Base-by-base conservation (phyloP, 1,284 basidiomycete genomes). In the Ustilago hordei region DNA sequence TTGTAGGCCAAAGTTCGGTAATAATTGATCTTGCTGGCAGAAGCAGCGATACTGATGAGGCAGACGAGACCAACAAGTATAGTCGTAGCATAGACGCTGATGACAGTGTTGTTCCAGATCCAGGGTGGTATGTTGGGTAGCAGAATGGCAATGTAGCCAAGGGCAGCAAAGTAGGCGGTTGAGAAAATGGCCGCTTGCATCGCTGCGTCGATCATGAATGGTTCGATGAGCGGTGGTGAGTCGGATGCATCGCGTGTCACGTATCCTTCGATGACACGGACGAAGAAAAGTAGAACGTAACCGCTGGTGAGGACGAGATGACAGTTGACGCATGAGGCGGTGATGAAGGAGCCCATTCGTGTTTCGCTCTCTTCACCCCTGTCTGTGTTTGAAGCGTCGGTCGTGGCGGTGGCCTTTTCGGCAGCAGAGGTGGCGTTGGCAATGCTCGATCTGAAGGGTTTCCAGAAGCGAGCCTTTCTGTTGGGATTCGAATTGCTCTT, bases 61-160 rank as follows among this genome's bases (percentile, higher is more conserved):
- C 36, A 28, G 3, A 54, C 1, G 13, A 64, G 1, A 1, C 66
- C 69, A 12, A 32, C 8, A 2, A 19, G 3, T 2, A 63, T 15
- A 3, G 55, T 31, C 3, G 15, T 3, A 1, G 38, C 4, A 15
- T 61, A 75, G 15, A 35, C 2, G 19, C 31, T 12, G 0, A 61
- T 34, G 19, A 75, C 43, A 8, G 12, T 35, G 9, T 23, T 15
- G 45, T 75, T 75, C 73, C 73, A 75, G 4, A 75, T 7, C 61
- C 45, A 57, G 7, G 68, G 64, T 1, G 60, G 38, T 2, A 62
- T 39, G n/a, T 64, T 47, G 15, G 73, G 73, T 1, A 71, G 50
- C 28, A 75, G 53, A 15, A 75, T 61, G 2, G 68, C 73, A 5
- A 75, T 62, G 61, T 75, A 75, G 28, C 73, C 73, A 6, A 75